Evolutionary conservation across 805 yeast species (phyloP), one percentile per base, ranked within the genome.

Genomic region (Candida awuae): DNA sequence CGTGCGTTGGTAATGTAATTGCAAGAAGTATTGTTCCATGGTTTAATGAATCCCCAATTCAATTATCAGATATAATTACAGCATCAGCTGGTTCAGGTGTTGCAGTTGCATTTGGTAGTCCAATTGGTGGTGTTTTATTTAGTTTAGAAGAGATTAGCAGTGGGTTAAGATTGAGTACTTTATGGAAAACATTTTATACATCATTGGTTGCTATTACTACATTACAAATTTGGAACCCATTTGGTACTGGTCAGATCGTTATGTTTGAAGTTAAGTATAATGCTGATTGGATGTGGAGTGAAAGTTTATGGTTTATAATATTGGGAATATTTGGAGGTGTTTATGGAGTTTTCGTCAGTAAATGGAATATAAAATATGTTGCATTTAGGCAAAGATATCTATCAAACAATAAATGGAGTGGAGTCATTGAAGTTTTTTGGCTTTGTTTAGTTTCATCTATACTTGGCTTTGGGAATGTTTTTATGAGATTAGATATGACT

Each of bases 31-130:
- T 80, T 41, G 29, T 42, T 6, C 52, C 53, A 17, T 57, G 59
- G 42, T 73, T 70, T 48, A 57, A 62, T n/a, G 60, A 59, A 37
- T 66, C 73, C 16, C 71, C 74, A 9, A 56, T 67, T 5, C 69
- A 54, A 34, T 44, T 52, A 27, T 50, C 77, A 20, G 88, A 83
- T 45, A 74, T 81, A 38, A 62, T 92, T 38, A 78, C 90, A 1
- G 96, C 98, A 0, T 81, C 95, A 4, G 74, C 96, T 8, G 97
- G 96, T 3, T 95, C 98, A 1, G 99, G 99, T 38, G 97, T 92
- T 8, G 97, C 97, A 0, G 97, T 92, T 8, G 98, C 97, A 0
- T 92, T 92, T 66, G 97, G 95, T 0, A 76, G 88, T 10, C 98
- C 98, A 0, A 86, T 90, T 65, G 95, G 95, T 19, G 99, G 99